Base-by-base conservation (phyloP, 192 early-diverging fungal genomes). In the Mycoemilia scoparia region DNA sequence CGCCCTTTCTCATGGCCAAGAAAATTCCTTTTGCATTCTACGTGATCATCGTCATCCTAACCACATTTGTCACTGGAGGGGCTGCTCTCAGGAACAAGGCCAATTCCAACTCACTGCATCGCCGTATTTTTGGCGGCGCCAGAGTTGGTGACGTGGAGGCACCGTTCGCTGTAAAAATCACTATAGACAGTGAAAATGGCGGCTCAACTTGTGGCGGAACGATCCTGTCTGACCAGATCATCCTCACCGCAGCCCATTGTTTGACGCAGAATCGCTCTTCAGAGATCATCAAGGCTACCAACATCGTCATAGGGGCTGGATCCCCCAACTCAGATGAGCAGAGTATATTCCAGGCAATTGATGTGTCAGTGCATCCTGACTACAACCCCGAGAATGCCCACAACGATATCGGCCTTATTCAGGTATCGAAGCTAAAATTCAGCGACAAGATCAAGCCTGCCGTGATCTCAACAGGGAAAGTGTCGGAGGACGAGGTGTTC, bases 201-300 rank as follows among this genome's bases (percentile, higher is more conserved):
- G n/a, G 26, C 8, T 8, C 8, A n/a, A 28, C 8, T 28, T 68
- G 65, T 14, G 65, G 65, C 15, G 53, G 60, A 3, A 57, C 60
- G 1, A 53, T 68, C 32, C 41, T 68, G 19, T 52, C 52, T 17
- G 36, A 45, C 13, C 29, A 51, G 13, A 60, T 55, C 56, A 46
- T 68, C 15, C 30, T 68, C 17, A 68, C 65, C 5, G 65, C 65
- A 10, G 65, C 60, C 0, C 65, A 68, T 36, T 68, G 65, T 29
- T 54, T 68, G 38, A 60, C 58, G 26, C 20, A 31, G 1, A 47
- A 54, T 1, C 29, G 34, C 0, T 21, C 23, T 6, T 34, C 9
- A 28, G 46, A 63, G 12, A 42, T 63, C 19, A n/a, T n/a, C n/a
- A n/a, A n/a, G n/a, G n/a, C n/a, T n/a, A n/a, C n/a, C n/a, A 15